Percentiles rank a stretch among this genome's conserved stretches.
Evolutionary conservation across 805 yeast species (phyloP).

Genomic region (Ogataea siamensis): DNA sequence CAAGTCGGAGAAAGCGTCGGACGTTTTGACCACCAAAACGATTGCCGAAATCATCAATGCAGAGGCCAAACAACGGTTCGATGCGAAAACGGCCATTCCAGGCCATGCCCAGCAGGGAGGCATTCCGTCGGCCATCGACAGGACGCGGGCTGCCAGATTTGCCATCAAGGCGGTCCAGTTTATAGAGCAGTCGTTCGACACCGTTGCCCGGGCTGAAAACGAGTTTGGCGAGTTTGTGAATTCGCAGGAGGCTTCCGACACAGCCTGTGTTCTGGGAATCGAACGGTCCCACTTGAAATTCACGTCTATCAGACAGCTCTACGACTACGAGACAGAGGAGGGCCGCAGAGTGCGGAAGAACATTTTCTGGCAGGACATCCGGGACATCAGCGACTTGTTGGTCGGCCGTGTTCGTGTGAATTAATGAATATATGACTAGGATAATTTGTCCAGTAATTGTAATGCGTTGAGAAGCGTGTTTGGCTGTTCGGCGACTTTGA

Average conservation of each 20-base stretch:
- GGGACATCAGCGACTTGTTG: conserved; percentile 80
- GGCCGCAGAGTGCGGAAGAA: conserved; percentile 82
- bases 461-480: neutral
- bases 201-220: conserved; percentile 21
- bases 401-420: conserved; percentile 60
- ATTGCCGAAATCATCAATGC: conserved; percentile 70
- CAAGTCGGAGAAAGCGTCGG: conserved; percentile 64
- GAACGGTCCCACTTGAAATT: conserved; percentile 73
- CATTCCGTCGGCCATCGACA: conserved; percentile 72
- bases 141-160: conserved; percentile 70
- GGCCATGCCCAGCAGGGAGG: conserved; percentile 89
- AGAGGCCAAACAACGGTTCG: conserved; percentile 63
- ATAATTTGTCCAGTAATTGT: conserved; percentile 6
- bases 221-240: conserved; percentile 33
- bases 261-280: conserved; percentile 84
- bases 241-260: conserved; percentile 36
- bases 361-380: conserved; percentile 75
- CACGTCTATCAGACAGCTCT: conserved; percentile 70
- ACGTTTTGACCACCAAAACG: conserved; percentile 63
- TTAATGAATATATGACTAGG: neutral
- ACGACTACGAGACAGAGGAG: conserved; percentile 84
- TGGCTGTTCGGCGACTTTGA: conserved; percentile 5
- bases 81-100: conserved; percentile 77
- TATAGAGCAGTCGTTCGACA: conserved; percentile 46
- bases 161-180: conserved; percentile 69